phyloP scores from a whole-genome alignment of 225 moss, liverwort and hornwort species.

The Bryum argenteum region DNA sequence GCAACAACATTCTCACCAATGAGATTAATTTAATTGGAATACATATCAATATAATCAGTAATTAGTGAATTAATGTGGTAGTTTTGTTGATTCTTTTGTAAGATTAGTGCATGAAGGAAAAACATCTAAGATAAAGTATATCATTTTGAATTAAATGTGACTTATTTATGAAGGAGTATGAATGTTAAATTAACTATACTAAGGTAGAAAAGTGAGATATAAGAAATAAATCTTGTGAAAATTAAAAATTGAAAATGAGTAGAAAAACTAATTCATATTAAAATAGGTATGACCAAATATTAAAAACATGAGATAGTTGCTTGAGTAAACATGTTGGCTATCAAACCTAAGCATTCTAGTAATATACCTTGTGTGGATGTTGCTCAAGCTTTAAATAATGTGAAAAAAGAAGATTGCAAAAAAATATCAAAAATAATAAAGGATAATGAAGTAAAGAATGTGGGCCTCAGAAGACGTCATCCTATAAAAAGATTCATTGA shows the following conservation, averaged over 20 bases:
- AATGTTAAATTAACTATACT: background rate
- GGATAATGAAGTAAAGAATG: conserved; percentile 16
- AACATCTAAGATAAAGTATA: background rate
- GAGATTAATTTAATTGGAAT: too few species aligned
- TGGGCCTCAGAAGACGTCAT: conserved; percentile 17
- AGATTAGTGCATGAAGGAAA: too few species aligned
- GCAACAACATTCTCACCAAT: too few species aligned
- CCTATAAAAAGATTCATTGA: conserved; percentile 6
- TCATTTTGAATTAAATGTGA: background rate
- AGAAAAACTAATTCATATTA: background rate
- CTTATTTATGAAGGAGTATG: rapidly evolving
- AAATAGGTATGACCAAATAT: background rate
- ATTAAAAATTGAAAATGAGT: background rate
- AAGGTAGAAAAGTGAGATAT: background rate
- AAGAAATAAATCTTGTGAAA: background rate
- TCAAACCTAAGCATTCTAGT: background rate
- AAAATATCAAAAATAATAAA: conserved; percentile 19
- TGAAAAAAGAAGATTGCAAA: conserved; percentile 26
- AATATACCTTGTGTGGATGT: conserved; percentile 7
- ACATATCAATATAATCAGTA: too few species aligned
- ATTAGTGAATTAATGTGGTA: too few species aligned
- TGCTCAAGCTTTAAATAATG: conserved; percentile 26
- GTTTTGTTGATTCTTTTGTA: too few species aligned
- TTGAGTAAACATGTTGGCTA: conserved; percentile 4
- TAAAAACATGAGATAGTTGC: background rate